A percentile compares a stretch with the other conserved stretches of the same genome.
These are phyloP conservation scores for Annulohypoxylon nitens DNA, from an alignment of 495 filamentous ascomycete species.

Conservation along the genomic window DNA sequence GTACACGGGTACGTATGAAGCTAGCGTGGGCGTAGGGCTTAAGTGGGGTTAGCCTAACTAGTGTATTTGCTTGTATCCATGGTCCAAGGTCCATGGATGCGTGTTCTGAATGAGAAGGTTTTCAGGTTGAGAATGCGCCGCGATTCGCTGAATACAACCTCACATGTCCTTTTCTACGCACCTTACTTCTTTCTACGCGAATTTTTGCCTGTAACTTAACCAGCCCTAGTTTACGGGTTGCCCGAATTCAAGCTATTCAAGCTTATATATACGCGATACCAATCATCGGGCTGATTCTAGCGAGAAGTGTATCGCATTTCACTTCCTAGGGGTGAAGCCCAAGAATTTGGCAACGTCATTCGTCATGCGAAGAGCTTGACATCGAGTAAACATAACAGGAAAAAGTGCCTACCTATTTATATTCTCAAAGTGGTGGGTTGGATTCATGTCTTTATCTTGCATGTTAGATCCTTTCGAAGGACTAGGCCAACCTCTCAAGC, in stretches of 20 bases:
- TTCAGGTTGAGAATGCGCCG: neutral
- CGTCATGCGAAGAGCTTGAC: neutral
- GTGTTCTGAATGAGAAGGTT: neutral
- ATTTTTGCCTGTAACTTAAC: neutral
- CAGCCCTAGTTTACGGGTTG: neutral
- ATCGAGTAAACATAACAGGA: neutral
- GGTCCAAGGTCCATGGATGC: too few species aligned
- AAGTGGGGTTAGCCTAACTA: constrained; percentile 21
- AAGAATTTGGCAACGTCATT: neutral
- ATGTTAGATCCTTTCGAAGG: neutral
- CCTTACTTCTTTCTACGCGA: neutral
- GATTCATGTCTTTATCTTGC: neutral
- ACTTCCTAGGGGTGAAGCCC: neutral
- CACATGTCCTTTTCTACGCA: neutral
- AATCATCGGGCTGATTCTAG: neutral
- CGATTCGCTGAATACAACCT: constrained; percentile 1
- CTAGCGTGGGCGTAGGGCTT: constrained; percentile 35
- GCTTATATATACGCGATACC: neutral
- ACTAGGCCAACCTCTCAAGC: neutral
- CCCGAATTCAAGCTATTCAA: neutral
- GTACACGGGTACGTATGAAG: constrained; percentile 18
- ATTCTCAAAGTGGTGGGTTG: neutral
- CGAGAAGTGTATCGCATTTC: neutral
- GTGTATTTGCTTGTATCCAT: too few species aligned
- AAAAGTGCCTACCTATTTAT: neutral